A percentile compares a stretch with the other conserved stretches of the same genome.
Evolutionary conservation across 2,329 filamentous ascomycete species (phyloP).

Genomic region (Ceratocystiopsis minuta): DNA sequence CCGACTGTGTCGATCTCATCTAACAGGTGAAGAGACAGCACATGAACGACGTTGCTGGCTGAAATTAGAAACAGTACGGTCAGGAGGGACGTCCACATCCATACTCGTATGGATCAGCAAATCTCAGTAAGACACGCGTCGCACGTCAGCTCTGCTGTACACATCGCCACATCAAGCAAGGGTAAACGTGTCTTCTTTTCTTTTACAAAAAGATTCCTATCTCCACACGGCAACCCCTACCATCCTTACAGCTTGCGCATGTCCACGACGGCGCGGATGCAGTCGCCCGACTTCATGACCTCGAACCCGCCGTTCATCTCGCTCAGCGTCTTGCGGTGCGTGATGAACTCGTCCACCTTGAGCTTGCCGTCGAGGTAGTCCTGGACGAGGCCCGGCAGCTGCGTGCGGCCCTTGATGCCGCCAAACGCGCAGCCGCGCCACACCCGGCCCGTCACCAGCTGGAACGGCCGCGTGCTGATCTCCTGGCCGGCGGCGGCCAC

Average conservation of each 20-base stretch:
- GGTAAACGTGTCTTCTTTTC: no score
- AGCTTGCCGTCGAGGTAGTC: slow-evolving; percentile 82
- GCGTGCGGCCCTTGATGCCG: slow-evolving; percentile 90
- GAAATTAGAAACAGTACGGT: no score
- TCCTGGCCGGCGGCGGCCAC: slow-evolving; percentile 93
- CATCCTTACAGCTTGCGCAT: slow-evolving; percentile 28
- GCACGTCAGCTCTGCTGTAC: no score
- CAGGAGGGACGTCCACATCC: no score
- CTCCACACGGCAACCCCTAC: neutral
- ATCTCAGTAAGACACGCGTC: no score
- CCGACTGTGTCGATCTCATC: no score
- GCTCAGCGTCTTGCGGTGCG: slow-evolving; percentile 66
- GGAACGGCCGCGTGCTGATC: slow-evolving; percentile 83
- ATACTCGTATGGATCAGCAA: no score
- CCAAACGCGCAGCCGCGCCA: slow-evolving; percentile 98
- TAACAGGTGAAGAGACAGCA: no score
- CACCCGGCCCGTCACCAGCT: slow-evolving; percentile 90
- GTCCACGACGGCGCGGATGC: slow-evolving; percentile 82
- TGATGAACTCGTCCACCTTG: slow-evolving; percentile 99
- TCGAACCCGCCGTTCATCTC: slow-evolving; percentile 79
- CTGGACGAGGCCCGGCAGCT: slow-evolving; percentile 69
- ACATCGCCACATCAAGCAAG: no score
- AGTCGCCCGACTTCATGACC: slow-evolving; percentile 91
- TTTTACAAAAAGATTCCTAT: neutral
- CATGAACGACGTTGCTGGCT: no score